These are phyloP conservation scores for Priceomyces medius DNA, from an alignment of 805 yeast genomes.

Conservation along the genomic window DNA sequence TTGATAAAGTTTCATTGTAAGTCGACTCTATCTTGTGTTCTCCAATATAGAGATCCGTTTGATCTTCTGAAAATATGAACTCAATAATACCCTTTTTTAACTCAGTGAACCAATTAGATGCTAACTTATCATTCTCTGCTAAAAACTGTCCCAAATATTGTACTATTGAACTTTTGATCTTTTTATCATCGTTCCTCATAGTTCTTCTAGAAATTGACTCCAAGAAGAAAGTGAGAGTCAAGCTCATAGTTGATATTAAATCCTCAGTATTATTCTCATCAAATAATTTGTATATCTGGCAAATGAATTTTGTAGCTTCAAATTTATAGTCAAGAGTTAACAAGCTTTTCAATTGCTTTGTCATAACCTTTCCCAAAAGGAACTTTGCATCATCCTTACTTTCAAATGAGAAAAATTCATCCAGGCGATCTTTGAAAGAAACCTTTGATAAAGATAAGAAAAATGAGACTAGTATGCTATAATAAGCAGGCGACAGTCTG, in stretches of 20 bases:
- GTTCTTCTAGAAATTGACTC: constrained; percentile 9
- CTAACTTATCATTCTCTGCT: not conserved
- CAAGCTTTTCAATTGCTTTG: constrained; percentile 15
- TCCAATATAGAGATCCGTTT: constrained; percentile 1
- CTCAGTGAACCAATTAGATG: not conserved
- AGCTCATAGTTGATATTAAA: not conserved
- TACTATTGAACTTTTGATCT: not conserved
- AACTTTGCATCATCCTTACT: constrained; percentile 17
- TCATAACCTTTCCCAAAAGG: constrained; percentile 17
- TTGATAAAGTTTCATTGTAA: constrained; percentile 8
- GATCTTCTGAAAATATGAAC: constrained; percentile 5
- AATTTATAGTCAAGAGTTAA: constrained; percentile 17
- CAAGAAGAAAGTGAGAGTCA: constrained; percentile 4
- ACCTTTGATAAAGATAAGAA: constrained; percentile 17
- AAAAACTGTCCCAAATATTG: constrained; percentile 4
- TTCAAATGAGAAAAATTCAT: constrained; percentile 18
- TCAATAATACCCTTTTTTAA: constrained; percentile 4
- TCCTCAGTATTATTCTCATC: constrained; percentile 2
- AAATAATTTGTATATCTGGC: constrained; percentile 15
- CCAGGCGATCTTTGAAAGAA: constrained; percentile 9
- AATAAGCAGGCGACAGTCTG: constrained; percentile 52
- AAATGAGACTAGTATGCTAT: constrained; percentile 24
- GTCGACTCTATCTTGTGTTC: constrained; percentile 10
- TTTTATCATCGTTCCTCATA: not conserved
- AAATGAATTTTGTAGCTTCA: constrained; percentile 20